These are phyloP conservation scores for Naegleria fowleri DNA, from an alignment of 208 protist genomes.

Conservation along the genomic window DNA sequence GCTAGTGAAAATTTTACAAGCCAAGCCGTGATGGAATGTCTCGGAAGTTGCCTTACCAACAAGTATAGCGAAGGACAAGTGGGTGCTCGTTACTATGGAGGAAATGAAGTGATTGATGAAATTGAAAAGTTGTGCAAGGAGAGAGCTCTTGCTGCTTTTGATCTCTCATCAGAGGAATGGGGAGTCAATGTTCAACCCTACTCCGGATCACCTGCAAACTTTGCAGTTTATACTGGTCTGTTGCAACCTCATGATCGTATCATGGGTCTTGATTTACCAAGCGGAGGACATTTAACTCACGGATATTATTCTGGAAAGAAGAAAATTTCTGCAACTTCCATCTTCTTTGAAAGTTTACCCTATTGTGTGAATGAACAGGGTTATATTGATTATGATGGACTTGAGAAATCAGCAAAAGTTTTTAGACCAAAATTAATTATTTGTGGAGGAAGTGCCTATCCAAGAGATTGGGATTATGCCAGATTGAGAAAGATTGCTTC, in stretches of 20 bases:
- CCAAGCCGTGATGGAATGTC: conserved; percentile 88
- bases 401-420: conserved; percentile 70
- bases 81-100: conserved; percentile 94
- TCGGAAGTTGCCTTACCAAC: conserved; percentile 95
- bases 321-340: conserved; percentile 89
- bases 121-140: conserved; percentile 83
- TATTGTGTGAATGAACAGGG: conserved; percentile 85
- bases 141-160: conserved; percentile 86
- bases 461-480: conserved; percentile 92
- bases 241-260: conserved; percentile 93
- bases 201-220: conserved; percentile 95
- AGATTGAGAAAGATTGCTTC: conserved; percentile 65
- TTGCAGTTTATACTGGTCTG: conserved; percentile 91
- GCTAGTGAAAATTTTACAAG: conserved; percentile 95
- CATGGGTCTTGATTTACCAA: conserved; percentile 90
- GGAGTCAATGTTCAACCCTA: conserved; percentile 99
- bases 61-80: conserved; percentile 98
- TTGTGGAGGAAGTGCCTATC: conserved; percentile 91
- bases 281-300: conserved; percentile 90
- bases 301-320: conserved; percentile 94
- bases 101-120: conserved; percentile 94
- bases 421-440: conserved; percentile 93
- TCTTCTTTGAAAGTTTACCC: conserved; percentile 96
- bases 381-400: conserved; percentile 90
- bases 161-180: conserved; percentile 85